phyloP scores from a whole-genome alignment of 2,329 filamentous ascomycete species.

The Fusarium transvaalense region DNA sequence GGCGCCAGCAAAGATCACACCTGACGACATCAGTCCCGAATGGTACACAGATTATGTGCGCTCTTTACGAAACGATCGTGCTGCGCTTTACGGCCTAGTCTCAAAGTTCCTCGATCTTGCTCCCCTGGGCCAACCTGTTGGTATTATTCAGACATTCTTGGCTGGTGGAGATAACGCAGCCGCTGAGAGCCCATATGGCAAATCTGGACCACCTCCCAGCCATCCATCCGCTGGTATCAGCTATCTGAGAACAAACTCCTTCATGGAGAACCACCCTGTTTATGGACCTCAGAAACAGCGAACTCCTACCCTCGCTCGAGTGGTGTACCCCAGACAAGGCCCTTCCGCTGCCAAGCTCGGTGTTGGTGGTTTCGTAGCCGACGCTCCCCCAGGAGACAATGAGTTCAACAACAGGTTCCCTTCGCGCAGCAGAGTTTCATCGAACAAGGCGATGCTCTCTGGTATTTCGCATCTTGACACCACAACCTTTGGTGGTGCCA shows the following conservation, averaged over 20 bases:
- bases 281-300: conserved; percentile 69
- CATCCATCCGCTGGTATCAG: conserved; percentile 74
- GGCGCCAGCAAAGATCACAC: conserved; percentile 47
- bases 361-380: conserved; percentile 66
- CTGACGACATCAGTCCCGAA: conserved; percentile 60
- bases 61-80: conserved; percentile 64
- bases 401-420: conserved; percentile 54
- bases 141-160: conserved; percentile 46
- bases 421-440: conserved; percentile 27
- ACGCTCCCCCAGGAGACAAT: conserved; percentile 58
- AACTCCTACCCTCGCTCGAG: conserved; percentile 63
- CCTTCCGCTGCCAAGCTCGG: conserved; percentile 60
- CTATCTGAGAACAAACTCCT: conserved; percentile 68
- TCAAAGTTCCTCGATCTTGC: conserved; percentile 73
- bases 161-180: conserved; percentile 44
- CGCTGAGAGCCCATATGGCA: conserved; percentile 60
- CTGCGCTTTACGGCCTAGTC: conserved; percentile 65
- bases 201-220: conserved; percentile 68
- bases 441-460: conserved; percentile 47
- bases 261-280: conserved; percentile 70
- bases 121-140: conserved; percentile 58
- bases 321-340: conserved; percentile 61
- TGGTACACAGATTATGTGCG: conserved; percentile 67
- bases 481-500: conserved; percentile 63
- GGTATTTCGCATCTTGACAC: conserved; percentile 61